These are phyloP conservation scores for Protomyces arabidopsidicola DNA, from an alignment of 1,139 yeast species.

Conservation along the genomic window DNA sequence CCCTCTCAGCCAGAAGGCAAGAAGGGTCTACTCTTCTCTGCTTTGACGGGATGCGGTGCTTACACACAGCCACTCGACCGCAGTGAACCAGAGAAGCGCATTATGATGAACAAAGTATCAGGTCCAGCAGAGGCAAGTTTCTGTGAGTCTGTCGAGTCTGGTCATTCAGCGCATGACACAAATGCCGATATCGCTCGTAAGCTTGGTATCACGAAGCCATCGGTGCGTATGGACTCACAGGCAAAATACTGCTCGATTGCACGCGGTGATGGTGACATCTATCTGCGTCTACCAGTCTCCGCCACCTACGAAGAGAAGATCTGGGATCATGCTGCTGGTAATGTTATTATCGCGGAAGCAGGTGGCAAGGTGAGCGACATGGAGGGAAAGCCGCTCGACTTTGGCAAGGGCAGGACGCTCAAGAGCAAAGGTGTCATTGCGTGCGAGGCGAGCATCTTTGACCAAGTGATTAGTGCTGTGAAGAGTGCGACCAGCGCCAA, in stretches of 20 bases:
- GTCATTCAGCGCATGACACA: constrained; percentile 89
- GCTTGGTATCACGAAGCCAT: constrained; percentile 57
- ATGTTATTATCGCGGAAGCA: constrained; percentile 75
- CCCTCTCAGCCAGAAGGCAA: constrained; percentile 39
- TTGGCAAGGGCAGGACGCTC: constrained; percentile 80
- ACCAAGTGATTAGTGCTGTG: constrained; percentile 23
- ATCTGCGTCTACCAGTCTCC: constrained; percentile 77
- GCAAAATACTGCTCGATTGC: constrained; percentile 91
- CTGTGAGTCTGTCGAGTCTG: constrained; percentile 94
- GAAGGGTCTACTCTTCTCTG: constrained; percentile 69
- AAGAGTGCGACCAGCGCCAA: constrained; percentile 11
- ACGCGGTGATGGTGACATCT: constrained; percentile 87
- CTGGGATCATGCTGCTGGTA: constrained; percentile 99
- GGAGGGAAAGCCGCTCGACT: constrained; percentile 64
- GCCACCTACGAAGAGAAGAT: constrained; percentile 81
- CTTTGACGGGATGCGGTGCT: constrained; percentile 70
- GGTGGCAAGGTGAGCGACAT: constrained; percentile 90
- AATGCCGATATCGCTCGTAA: constrained; percentile 66
- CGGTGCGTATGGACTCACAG: constrained; percentile 74
- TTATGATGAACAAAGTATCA: constrained; percentile 38
- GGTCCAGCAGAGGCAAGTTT: constrained; percentile 54
- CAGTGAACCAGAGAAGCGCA: constrained; percentile 32
- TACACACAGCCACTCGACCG: constrained; percentile 37
- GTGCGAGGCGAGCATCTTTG: constrained; percentile 20
- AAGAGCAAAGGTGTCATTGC: constrained; percentile 89